Base-by-base conservation (phyloP, 1,284 basidiomycete species). In the Ustilago trichophora region DNA sequence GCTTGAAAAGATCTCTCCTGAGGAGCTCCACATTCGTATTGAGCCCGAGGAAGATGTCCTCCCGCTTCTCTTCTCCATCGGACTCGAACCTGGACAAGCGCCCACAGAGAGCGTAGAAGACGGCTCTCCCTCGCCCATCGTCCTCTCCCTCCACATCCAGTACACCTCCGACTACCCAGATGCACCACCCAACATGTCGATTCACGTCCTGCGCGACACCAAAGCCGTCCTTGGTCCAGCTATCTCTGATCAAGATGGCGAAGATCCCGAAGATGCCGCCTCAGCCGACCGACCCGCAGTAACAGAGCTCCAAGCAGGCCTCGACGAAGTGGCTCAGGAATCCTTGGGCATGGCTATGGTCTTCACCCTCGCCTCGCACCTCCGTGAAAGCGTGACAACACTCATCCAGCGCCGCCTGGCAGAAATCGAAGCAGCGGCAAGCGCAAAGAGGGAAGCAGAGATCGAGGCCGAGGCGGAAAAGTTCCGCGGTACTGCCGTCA, bases 271-370 rank as follows among this genome's bases (percentile, higher is more conserved):
- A 22, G 48, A 63, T 13, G 22, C 40, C 5, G 24, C 16, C 7
- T 15, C 34, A 2, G 36, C 41, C 4, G 46, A 53, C 11, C 49
- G 62, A 11, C 50, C 54, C 29, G 50, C 50, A 22, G 48, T 67
- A 32, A 18, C 32, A 25, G 57, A 67, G 27, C 54, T 68, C 6
- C 65, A 62, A 37, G 6, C 83, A 21, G 87, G 88, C 34, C 84
- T 94, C 59, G 84, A 83, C 57, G 83, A 82, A 52, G 86, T 90
- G 73, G 93, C 90, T 24, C 87, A 90, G 78, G 93, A 97, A 78
- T 94, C 91, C 73, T 80, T 93, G 21, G 93, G 93, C 32, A 95
- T 97, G 90, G 93, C 95, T 2, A 97, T 98, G 93, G 94, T 93
- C 11, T 98, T 97, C 80, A 92, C 94, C 0, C 85, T 98, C 6